Evolutionary conservation across 2,329 filamentous ascomycete genomes (phyloP), one percentile per base, ranked within the genome.

Genomic region (Aspergillus fumigatus): DNA sequence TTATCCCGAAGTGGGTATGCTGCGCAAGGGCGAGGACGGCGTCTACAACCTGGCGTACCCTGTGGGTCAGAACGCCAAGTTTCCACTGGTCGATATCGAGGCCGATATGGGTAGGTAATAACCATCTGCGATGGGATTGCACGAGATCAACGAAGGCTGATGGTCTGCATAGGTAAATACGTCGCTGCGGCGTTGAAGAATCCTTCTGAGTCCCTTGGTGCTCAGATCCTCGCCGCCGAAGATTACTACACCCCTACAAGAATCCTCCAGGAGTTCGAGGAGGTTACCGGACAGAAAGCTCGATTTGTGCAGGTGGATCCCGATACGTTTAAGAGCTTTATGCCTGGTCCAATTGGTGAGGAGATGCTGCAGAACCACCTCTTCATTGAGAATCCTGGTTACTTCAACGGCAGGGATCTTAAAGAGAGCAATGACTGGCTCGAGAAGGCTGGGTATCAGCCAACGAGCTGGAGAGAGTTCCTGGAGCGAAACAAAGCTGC

Each of bases 281-380:
- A 70, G 53, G 71, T 74, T 3, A 74, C 73, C 0, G 77, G 79
- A 0, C 74, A 79, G 62, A 65, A 68, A 26, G 62, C 69, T 3
- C 55, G 59, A 4, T 68, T 62, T 21, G 38, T 65, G 1, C 60
- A 65, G 55, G 35, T 70, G 10, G 52, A 60, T 21, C 32, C 59
- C n/a, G 62, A 68, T 17, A 52, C 61, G 10, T 72, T 68, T 50
- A 68, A 65, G 48, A 60, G 60, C 1, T 61, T 62, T 7, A 48
- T 70, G 7, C 63, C 64, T 2, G 19, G 56, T 2, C 54, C 54
- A 4, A 47, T 64, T 1, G 65, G 73, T 62, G 32, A 80, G 54
- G 82, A 84, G 65, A 56, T 84, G 66, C 69, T 80, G 40, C 77
- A 84, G 68, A 85, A 82, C 57, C 78, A 82, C 67, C 70, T 77